These are phyloP conservation scores for Lasiodiplodia sp. DNA, from an alignment of 2,329 filamentous ascomycete genomes.

Conservation along the genomic window DNA sequence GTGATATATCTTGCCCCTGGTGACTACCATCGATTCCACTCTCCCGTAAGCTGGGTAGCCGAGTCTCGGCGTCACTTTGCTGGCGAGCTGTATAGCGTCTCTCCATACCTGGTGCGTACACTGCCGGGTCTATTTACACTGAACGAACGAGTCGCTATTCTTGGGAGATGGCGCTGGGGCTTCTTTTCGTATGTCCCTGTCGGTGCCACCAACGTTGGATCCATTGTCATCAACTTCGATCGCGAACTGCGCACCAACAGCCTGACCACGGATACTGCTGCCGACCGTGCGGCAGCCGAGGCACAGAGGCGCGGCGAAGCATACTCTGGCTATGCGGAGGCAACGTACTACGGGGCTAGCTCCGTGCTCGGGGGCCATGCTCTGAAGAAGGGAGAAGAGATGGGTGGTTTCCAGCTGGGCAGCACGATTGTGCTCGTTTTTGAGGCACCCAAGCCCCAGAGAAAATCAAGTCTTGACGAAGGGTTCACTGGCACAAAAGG, in stretches of 20 bases:
- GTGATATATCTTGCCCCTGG: slow-evolving; percentile 97
- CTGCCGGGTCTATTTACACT: slow-evolving; percentile 94
- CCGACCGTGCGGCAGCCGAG: slow-evolving; percentile 83
- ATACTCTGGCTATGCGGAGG: slow-evolving; percentile 91
- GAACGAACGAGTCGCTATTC: slow-evolving; percentile 92
- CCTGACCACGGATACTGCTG: slow-evolving; percentile 88
- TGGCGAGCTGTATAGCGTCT: slow-evolving; percentile 93
- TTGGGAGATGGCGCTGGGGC: slow-evolving; percentile 94
- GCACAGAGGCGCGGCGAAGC: slow-evolving; percentile 78
- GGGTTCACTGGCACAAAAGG: slow-evolving; percentile 64
- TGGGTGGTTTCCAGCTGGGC: slow-evolving; percentile 96
- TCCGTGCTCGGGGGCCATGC: slow-evolving; percentile 82
- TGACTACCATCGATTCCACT: slow-evolving; percentile 99
- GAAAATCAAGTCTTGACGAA: slow-evolving; percentile 58
- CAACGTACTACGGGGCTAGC: slow-evolving; percentile 82
- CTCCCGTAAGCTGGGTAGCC: slow-evolving; percentile 92
- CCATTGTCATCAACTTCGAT: slow-evolving; percentile 97
- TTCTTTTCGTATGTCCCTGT: slow-evolving; percentile 98
- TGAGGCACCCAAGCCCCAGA: slow-evolving; percentile 77
- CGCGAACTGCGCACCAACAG: slow-evolving; percentile 91
- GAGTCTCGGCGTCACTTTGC: slow-evolving; percentile 96
- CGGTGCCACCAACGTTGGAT: slow-evolving; percentile 95
- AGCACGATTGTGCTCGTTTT: slow-evolving; percentile 96
- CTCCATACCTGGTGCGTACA: slow-evolving; percentile 90
- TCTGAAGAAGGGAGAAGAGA: slow-evolving; percentile 87